Conservation (phyloP, 2,329 filamentous ascomycete genomes). For the Ustilaginoidea virens region DNA sequence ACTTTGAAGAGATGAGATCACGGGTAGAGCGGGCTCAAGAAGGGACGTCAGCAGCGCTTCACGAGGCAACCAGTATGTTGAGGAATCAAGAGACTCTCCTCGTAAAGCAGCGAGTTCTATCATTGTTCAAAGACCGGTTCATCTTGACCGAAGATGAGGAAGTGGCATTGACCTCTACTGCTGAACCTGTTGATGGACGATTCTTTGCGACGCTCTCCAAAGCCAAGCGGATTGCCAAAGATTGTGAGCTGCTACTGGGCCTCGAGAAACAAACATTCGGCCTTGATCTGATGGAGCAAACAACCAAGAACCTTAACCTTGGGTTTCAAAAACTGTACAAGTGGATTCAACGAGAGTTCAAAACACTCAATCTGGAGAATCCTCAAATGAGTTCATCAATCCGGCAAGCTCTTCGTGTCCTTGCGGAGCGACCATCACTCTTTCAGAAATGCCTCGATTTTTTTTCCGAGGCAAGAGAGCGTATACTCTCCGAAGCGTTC, state of each 20-base stretch:
- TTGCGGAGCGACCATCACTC: slow-evolving; percentile 76
- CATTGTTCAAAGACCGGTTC: slow-evolving; percentile 70
- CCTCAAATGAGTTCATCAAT: slow-evolving; percentile 82
- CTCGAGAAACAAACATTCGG: slow-evolving; percentile 82
- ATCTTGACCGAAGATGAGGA: slow-evolving; percentile 70
- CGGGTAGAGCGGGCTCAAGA: slow-evolving; percentile 62
- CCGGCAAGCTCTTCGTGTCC: slow-evolving; percentile 64
- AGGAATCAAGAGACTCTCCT: no score
- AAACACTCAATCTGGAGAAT: slow-evolving; percentile 81
- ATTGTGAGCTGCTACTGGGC: slow-evolving; percentile 78
- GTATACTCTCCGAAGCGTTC: slow-evolving; percentile 77
- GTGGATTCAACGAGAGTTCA: slow-evolving; percentile 91
- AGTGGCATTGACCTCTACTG: slow-evolving; percentile 57
- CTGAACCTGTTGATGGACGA: slow-evolving; percentile 67
- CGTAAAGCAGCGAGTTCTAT: slow-evolving; percentile 64
- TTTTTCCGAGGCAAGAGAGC: slow-evolving; percentile 80
- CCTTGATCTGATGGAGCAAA: slow-evolving; percentile 81
- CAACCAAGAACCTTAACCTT: slow-evolving; percentile 69
- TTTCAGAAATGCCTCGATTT: slow-evolving; percentile 91
- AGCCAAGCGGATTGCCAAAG: slow-evolving; percentile 74
- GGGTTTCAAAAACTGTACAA: slow-evolving; percentile 93
- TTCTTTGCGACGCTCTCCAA: slow-evolving; percentile 69
- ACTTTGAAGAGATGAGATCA: slow-evolving; percentile 64
- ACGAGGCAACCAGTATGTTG: no score
- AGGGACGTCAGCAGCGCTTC: slow-evolving; percentile 58